phyloP scores from a whole-genome alignment of 345 rosid genomes.

The Salix exigua region DNA sequence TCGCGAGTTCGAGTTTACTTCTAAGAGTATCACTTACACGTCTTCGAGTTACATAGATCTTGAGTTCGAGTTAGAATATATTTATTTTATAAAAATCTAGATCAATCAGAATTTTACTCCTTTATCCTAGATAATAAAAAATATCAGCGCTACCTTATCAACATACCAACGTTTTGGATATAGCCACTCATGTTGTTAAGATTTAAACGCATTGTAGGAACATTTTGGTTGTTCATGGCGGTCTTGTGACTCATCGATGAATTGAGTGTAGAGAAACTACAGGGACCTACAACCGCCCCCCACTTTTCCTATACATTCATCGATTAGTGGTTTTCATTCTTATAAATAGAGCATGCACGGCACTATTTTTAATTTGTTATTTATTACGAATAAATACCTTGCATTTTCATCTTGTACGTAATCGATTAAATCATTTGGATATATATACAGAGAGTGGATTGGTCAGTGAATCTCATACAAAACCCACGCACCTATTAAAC shows the following conservation, averaged over 20 bases:
- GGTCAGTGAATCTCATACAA: not conserved
- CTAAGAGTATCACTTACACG: too few relatives aligned
- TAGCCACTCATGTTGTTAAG: not conserved
- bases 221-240: not conserved
- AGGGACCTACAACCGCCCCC: not conserved
- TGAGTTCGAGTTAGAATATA: too few relatives aligned
- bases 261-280: not conserved
- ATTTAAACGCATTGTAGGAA: not conserved
- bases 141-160: not conserved
- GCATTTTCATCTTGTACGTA: too few relatives aligned
- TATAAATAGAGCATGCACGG: too few relatives aligned
- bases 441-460: not conserved
- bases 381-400: too few relatives aligned
- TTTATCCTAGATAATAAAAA: too few relatives aligned
- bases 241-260: not conserved
- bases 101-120: too few relatives aligned
- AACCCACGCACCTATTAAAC: not conserved
- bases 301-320: not conserved
- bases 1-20: too few relatives aligned
- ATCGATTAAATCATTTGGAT: too few relatives aligned
- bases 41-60: too few relatives aligned
- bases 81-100: rapidly evolving
- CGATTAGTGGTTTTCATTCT: not conserved
- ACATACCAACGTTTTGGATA: not conserved
- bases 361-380: too few relatives aligned